Conservation (phyloP, 805 yeast species). For the Candida ponderosae region DNA sequence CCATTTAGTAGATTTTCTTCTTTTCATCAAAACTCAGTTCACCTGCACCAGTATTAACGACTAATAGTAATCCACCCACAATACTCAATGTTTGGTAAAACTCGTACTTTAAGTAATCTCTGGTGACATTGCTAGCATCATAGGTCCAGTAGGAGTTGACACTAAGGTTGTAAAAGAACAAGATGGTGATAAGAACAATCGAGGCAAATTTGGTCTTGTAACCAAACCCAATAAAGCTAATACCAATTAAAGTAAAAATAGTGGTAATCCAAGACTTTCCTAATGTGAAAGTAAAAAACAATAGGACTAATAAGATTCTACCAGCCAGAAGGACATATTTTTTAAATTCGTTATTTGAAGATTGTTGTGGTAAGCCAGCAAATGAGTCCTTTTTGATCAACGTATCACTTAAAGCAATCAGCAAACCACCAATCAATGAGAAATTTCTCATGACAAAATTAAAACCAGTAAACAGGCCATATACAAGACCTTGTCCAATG, state of each 20-base stretch:
- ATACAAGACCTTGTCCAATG: constrained; percentile 74
- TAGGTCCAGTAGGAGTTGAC: constrained; percentile 86
- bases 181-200: constrained; percentile 52
- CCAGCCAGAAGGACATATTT: constrained; percentile 84
- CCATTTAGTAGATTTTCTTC: constrained; percentile 77
- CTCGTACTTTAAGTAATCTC: constrained; percentile 88
- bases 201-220: constrained; percentile 91
- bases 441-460: constrained; percentile 80
- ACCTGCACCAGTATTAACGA: constrained; percentile 96
- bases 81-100: constrained; percentile 91
- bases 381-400: constrained; percentile 62
- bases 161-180: constrained; percentile 67
- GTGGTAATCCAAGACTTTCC: constrained; percentile 66
- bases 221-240: constrained; percentile 78
- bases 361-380: constrained; percentile 43
- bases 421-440: constrained; percentile 86
- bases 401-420: constrained; percentile 81
- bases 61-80: constrained; percentile 86
- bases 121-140: constrained; percentile 46
- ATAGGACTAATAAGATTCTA: constrained; percentile 72
- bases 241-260: constrained; percentile 60
- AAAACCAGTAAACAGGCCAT: constrained; percentile 78
- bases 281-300: constrained; percentile 80
- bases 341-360: constrained; percentile 55
- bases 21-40: constrained; percentile 89